Base-by-base conservation (phyloP, 2,329 filamentous ascomycete genomes). In the Sarocladium oryzae region DNA sequence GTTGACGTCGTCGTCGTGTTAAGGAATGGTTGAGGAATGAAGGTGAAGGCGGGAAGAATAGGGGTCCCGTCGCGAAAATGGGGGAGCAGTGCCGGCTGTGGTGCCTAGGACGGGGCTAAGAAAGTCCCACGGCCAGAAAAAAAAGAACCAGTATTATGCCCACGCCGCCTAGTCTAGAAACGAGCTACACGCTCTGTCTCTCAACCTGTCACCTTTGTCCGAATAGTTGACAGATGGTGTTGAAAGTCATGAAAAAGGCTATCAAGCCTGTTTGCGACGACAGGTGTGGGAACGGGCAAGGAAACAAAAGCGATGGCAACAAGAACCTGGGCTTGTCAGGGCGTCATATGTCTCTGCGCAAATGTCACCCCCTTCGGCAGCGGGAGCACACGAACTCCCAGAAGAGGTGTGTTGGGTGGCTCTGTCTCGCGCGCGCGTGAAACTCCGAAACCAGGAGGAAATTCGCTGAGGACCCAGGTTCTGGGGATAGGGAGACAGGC, bases 11-110 rank as follows among this genome's bases (percentile, higher is more conserved):
- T 37, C 18, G 30, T 36, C 32, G 30, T 37, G 46, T n/a, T 26
- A 10, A 20, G 8, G 32, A 18, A 49, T 37, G 46, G 13, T n/a
- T 49, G 30, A 37, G 43, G 24, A 20, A 18, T 33, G n/a, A 30
- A 48, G 43, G 43, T 48, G 43, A 48, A 48, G 16, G n/a, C 43
- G 33, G 45, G 46, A 18, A 20, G 33, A 37, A 49, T 49, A 49
- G 46, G 33, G 46, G 33, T 49, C 46, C 46, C 32, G 46, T 36
- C 46, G 46, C 30, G 32, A 49, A 36, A 49, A 49, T 36, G 33
- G 46, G 46, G 30, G 26, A 46, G 35, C 35, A 15, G 41, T 30
- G 41, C 20, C 5, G 45, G 18, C 30, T n/a, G 46, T 6, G 33
- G 21, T 28, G 21, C 10, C 26, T 32, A 23, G n/a, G 43, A 48